Evolutionary conservation across 805 yeast species (phyloP).

Genomic region (Saturnispora gosingensis): DNA sequence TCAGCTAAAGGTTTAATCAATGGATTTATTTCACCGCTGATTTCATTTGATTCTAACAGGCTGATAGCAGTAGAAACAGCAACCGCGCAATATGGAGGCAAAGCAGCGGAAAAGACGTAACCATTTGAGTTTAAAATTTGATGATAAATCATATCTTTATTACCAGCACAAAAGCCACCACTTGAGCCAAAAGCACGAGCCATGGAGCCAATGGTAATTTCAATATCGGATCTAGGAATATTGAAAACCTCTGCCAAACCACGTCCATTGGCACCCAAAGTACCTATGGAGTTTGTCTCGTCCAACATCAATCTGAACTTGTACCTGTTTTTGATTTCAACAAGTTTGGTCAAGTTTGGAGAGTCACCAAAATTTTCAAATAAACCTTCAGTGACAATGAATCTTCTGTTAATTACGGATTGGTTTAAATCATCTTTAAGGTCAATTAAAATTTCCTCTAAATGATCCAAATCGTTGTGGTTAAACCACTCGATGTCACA

Average conservation of each 20-base stretch:
- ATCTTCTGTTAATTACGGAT: constrained; percentile 81
- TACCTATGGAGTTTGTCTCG: constrained; percentile 81
- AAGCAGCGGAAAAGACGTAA: constrained; percentile 87
- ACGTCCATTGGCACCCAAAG: constrained; percentile 74
- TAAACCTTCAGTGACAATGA: constrained; percentile 80
- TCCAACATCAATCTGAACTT: constrained; percentile 84
- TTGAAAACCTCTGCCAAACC: constrained; percentile 73
- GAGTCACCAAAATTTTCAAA: constrained; percentile 36
- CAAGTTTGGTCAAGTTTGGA: constrained; percentile 46
- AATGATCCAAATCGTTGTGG: constrained; percentile 81
- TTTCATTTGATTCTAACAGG: constrained; percentile 33
- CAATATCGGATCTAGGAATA: constrained; percentile 62
- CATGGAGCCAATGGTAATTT: constrained; percentile 80
- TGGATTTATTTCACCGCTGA: constrained; percentile 29
- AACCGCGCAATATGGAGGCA: constrained; percentile 84
- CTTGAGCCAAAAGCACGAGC: constrained; percentile 74
- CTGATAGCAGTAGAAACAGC: constrained; percentile 43
- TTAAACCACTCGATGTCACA: constrained; percentile 75
- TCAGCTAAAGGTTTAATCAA: constrained; percentile 31
- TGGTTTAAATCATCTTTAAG: constrained; percentile 49
- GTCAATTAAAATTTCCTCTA: constrained; percentile 59
- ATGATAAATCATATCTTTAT: constrained; percentile 72
- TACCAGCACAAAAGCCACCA: constrained; percentile 94
- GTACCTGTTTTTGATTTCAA: constrained; percentile 68
- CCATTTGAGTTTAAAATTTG: constrained; percentile 87